Conservation (phyloP, 2,329 filamentous ascomycete species). For the Stemphylium beticola region DNA sequence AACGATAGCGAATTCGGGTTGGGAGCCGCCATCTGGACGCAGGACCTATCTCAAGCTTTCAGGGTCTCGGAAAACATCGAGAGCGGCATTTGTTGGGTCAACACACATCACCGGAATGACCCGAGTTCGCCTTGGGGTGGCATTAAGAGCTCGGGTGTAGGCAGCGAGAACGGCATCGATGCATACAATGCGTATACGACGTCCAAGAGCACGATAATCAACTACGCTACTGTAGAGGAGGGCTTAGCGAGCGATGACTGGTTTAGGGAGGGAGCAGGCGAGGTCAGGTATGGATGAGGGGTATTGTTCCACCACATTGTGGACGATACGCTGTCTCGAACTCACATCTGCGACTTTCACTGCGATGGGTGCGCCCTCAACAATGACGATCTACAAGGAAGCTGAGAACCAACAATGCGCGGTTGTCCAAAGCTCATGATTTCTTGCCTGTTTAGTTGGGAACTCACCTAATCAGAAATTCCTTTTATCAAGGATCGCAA, state of each 20-base stretch:
- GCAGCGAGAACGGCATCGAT: slow-evolving; percentile 73
- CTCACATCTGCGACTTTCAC: too few species aligned
- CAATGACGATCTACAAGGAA: too few species aligned
- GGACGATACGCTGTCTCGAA: too few species aligned
- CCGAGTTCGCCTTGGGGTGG: slow-evolving; percentile 75
- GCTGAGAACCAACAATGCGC: too few species aligned
- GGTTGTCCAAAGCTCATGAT: too few species aligned
- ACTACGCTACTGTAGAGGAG: slow-evolving; percentile 66
- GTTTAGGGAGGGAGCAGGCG: slow-evolving; percentile 65
- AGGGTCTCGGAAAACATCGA: slow-evolving; percentile 56
- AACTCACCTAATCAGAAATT: too few species aligned
- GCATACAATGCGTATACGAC: slow-evolving; percentile 54
- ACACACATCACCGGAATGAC: slow-evolving; percentile 72
- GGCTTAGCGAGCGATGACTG: slow-evolving; percentile 65
- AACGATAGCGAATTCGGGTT: slow-evolving; percentile 60
- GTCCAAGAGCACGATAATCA: slow-evolving; percentile 72
- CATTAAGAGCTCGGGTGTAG: slow-evolving; percentile 66
- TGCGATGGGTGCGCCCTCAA: too few species aligned
- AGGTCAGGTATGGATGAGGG: slow-evolving; percentile 64
- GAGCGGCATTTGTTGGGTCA: slow-evolving; percentile 57
- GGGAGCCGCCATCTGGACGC: slow-evolving; percentile 59
- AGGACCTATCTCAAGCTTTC: slow-evolving; percentile 57
- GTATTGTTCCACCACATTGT: not conserved
- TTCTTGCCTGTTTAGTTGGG: too few species aligned
- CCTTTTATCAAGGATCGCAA: too few species aligned